A percentile compares a stretch with the other conserved stretches of the same genome.
phyloP scores from a whole-genome alignment of 2,329 filamentous ascomycete species.

The Periconia macrospinosa region DNA sequence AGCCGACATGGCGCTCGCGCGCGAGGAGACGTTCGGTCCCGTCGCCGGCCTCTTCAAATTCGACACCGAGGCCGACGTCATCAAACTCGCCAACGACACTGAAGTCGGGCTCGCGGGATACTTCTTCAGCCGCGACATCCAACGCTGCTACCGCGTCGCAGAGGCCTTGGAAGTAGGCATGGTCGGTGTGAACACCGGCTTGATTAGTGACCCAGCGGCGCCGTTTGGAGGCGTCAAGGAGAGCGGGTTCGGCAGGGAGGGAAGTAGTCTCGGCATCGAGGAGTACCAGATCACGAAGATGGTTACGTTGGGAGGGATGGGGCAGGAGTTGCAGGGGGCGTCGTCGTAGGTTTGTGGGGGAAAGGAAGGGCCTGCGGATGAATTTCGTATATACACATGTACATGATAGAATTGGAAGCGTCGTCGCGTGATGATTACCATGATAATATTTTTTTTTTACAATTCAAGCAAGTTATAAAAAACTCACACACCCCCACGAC shows the following conservation, averaged over 20 bases:
- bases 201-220: conserved; percentile 52
- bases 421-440: no score
- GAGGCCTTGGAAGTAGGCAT: conserved; percentile 79
- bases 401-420: no score
- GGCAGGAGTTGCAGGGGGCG: conserved; percentile 55
- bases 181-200: conserved; percentile 66
- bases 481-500: no score
- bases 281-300: conserved; percentile 53
- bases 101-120: conserved; percentile 92
- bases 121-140: conserved; percentile 74
- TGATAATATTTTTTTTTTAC: no score
- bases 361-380: no score
- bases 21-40: conserved; percentile 94
- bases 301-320: conserved; percentile 63
- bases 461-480: no score
- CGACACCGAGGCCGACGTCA: conserved; percentile 83
- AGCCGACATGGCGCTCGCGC: conserved; percentile 77
- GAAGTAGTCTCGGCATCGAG: conserved; percentile 53
- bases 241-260: conserved; percentile 56
- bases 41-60: conserved; percentile 90
- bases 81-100: conserved; percentile 76
- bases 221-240: conserved; percentile 55
- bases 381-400: no score
- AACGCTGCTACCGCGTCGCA: conserved; percentile 61
- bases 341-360: not conserved